Conservation (phyloP, 768 basidiomycete species). For the Exsudoporus frostii region DNA sequence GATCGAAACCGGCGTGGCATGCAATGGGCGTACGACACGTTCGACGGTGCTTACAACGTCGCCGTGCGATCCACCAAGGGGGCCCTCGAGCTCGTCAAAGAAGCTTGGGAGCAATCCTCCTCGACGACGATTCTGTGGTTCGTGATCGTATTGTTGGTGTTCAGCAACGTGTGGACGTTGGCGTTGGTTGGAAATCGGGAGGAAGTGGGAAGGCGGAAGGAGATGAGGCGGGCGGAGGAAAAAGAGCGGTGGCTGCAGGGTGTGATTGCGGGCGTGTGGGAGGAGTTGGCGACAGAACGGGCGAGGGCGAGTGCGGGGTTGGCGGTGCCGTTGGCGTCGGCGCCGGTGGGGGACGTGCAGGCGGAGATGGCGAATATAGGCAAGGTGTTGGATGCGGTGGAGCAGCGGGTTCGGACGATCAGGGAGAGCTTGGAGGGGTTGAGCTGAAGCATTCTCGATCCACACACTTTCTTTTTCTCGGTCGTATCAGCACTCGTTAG, state of each 20-base stretch:
- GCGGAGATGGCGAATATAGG: constrained; percentile 49
- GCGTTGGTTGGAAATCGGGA: constrained; percentile 46
- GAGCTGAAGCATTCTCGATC: constrained; percentile 16
- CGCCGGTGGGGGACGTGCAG: constrained; percentile 35
- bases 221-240: constrained; percentile 56
- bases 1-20: constrained; percentile 69
- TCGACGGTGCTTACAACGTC: constrained; percentile 72
- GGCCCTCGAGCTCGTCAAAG: constrained; percentile 72
- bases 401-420: constrained; percentile 52
- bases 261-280: constrained; percentile 69
- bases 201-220: constrained; percentile 44
- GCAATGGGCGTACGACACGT: constrained; percentile 88
- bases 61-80: constrained; percentile 66
- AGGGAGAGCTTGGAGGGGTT: constrained; percentile 40
- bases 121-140: constrained; percentile 69
- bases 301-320: constrained; percentile 14
- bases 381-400: constrained; percentile 52
- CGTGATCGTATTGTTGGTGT: constrained; percentile 66
- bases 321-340: constrained; percentile 16
- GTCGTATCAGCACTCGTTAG: not conserved
- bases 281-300: constrained; percentile 57
- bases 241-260: constrained; percentile 74
- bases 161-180: constrained; percentile 77
- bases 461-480: not conserved
- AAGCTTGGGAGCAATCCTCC: constrained; percentile 77